Percentiles rank a stretch among this genome's conserved stretches.
phyloP scores from a whole-genome alignment of 139 green algal genomes.

The Chlorella sp. region DNA sequence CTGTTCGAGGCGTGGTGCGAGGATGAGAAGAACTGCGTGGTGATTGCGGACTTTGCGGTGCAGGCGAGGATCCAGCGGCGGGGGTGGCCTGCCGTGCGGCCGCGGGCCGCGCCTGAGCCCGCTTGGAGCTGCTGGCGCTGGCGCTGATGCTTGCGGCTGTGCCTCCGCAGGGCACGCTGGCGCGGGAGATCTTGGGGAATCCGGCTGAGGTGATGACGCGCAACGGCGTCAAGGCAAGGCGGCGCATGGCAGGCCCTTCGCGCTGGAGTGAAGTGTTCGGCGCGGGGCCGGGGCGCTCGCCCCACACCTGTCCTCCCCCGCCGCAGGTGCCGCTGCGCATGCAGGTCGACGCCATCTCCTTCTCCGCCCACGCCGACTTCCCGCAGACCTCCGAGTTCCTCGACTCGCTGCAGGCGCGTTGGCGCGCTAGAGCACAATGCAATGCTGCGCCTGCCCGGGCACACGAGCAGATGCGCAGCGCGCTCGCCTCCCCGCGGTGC shows the following conservation, averaged over 20 bases:
- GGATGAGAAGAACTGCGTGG: slow-evolving; percentile 83
- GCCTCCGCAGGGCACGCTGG: slow-evolving; percentile 88
- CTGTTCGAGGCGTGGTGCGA: slow-evolving; percentile 97
- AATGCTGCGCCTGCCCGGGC: not conserved
- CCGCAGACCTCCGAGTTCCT: slow-evolving; percentile 96
- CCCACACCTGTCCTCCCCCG: not conserved
- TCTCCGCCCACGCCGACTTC: slow-evolving; percentile 97
- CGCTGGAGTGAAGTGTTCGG: too few species aligned
- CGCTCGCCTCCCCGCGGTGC: too few species aligned
- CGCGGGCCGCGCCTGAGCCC: too few species aligned
- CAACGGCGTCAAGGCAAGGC: slow-evolving; percentile 69
- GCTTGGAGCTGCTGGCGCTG: not conserved
- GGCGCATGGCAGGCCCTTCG: too few species aligned
- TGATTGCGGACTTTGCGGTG: slow-evolving; percentile 98
- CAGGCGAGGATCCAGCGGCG: slow-evolving; percentile 48
- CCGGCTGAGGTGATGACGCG: slow-evolving; percentile 75
- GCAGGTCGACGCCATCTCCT: slow-evolving; percentile 94
- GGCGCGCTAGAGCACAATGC: not conserved
- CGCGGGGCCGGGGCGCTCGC: too few species aligned
- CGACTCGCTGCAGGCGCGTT: slow-evolving; percentile 66
- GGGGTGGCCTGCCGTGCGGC: not conserved
- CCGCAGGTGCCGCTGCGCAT: slow-evolving; percentile 79
- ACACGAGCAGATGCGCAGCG: too few species aligned
- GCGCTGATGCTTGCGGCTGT: not conserved
- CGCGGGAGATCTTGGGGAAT: slow-evolving; percentile 87